Conservation (phyloP, 164 flowering plant species). For the Hamamelis virginiana region DNA sequence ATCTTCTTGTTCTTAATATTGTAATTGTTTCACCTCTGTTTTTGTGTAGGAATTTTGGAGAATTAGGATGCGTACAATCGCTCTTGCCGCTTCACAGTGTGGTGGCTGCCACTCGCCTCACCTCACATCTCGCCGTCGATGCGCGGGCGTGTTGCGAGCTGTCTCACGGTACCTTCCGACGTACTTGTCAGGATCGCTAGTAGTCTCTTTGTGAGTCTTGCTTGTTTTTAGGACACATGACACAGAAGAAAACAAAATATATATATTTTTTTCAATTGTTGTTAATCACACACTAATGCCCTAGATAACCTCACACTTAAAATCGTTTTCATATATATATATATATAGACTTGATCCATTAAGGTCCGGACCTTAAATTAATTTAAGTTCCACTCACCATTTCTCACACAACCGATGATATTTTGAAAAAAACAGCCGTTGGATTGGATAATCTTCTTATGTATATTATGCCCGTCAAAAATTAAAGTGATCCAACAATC, state of each 20-base stretch:
- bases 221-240: conserved; percentile 38
- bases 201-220: conserved; percentile 84
- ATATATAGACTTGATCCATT: no score
- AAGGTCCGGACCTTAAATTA: no score
- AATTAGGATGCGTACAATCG: conserved; percentile 67
- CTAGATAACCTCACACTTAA: background rate
- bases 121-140: conserved; percentile 63
- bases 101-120: conserved; percentile 43
- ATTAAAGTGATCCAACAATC: no score
- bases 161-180: conserved; percentile 91
- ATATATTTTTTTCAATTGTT: conserved; percentile 1
- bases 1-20: no score
- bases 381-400: no score
- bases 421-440: no score
- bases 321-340: background rate
- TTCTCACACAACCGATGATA: no score
- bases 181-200: conserved; percentile 98
- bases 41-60: conserved; percentile 59
- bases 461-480: no score
- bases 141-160: conserved; percentile 82
- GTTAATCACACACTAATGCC: conserved; percentile 4
- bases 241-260: background rate
- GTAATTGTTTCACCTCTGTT: background rate
- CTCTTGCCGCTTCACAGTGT: conserved; percentile 60
- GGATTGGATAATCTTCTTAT: no score